A percentile compares a stretch with the other conserved stretches of the same genome.
These are phyloP conservation scores for Ophiognomonia clavigignenti-juglandacearum DNA, from an alignment of 2,329 filamentous ascomycete genomes.

Conservation along the genomic window DNA sequence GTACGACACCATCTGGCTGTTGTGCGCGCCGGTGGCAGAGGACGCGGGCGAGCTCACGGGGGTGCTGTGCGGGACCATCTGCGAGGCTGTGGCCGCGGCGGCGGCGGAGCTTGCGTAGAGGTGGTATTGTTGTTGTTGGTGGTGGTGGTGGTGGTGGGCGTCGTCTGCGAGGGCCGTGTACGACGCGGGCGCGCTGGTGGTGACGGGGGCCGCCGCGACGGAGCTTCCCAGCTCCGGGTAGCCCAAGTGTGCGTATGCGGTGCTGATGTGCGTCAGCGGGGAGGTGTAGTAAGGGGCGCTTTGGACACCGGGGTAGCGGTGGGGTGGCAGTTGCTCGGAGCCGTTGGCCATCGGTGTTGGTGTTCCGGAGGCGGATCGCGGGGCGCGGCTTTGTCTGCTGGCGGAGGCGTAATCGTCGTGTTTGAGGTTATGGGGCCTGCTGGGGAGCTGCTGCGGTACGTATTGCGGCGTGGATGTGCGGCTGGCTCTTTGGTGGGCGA, in stretches of 20 bases:
- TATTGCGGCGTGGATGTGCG: slow-evolving; percentile 6
- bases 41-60: slow-evolving; percentile 17
- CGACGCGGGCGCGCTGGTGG: background rate
- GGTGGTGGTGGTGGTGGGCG: slow-evolving; percentile 2
- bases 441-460: slow-evolving; percentile 7
- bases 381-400: background rate
- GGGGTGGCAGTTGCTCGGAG: slow-evolving; percentile 2
- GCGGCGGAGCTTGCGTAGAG: slow-evolving; percentile 13
- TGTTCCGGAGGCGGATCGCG: slow-evolving; percentile 3
- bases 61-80: slow-evolving; percentile 18
- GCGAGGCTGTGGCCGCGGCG: slow-evolving; percentile 6
- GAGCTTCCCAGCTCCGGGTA: slow-evolving; percentile 7
- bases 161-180: slow-evolving; percentile 10
- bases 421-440: background rate
- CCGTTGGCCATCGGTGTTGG: slow-evolving; percentile 2
- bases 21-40: slow-evolving; percentile 17
- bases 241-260: slow-evolving; percentile 9
- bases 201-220: background rate
- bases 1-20: slow-evolving; percentile 35
- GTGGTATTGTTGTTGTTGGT: too few relatives aligned
- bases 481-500: slow-evolving; percentile 25
- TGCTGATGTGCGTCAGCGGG: slow-evolving; percentile 2
- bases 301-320: background rate
- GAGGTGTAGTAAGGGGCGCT: slow-evolving; percentile 8
- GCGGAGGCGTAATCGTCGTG: slow-evolving; percentile 6